Evolutionary conservation across 116 monocot species (phyloP), one percentile per base, ranked within the genome.

Genomic region (Posidonia oceanica): DNA sequence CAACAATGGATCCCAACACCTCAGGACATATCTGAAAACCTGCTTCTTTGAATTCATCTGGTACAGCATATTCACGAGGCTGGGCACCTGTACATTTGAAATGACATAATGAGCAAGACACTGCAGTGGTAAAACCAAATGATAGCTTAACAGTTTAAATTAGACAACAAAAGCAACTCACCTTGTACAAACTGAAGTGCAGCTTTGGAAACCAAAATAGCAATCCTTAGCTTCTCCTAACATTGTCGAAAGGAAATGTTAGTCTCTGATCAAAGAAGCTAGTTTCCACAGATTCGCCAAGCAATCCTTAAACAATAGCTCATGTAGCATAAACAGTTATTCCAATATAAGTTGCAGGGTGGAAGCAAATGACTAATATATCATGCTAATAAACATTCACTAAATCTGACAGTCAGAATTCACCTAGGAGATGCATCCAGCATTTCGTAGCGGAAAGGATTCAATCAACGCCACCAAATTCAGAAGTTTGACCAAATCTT

Each of bases 151-250:
- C 3, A 6, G 6, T 17, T n/a, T 39, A 2, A 29, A 4, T 13
- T 36, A 4, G 3, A 61, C 18, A 61, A 61, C 21, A 3, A 10
- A 22, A 36, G 22, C 22, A 22, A 29, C 14, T 39, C 80, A 83
- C 89, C 83, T 70, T 83, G 75, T 64, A 84, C 65, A 65, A 81
- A 82, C 39, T 79, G 67, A 68, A 86, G 79, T 48, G 90, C 84
- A 59, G 83, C 86, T 74, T 84, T 84, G 29, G 84, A 83, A 37
- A 83, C 80, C 63, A 86, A 75, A n/a, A 81, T 67, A 80, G 77
- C 83, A 67, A 82, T 79, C 51, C 77, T 81, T 42, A 83, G 51
- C 75, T 86, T 90, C 75, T 86, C 86, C 89, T 86, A 75, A 82
- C 71, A 71, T 69, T 21, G 42, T 59, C 39, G 52, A 36, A 80